Conservation (phyloP, 1,284 basidiomycete genomes). For the Lentinula novae-zelandiae region DNA sequence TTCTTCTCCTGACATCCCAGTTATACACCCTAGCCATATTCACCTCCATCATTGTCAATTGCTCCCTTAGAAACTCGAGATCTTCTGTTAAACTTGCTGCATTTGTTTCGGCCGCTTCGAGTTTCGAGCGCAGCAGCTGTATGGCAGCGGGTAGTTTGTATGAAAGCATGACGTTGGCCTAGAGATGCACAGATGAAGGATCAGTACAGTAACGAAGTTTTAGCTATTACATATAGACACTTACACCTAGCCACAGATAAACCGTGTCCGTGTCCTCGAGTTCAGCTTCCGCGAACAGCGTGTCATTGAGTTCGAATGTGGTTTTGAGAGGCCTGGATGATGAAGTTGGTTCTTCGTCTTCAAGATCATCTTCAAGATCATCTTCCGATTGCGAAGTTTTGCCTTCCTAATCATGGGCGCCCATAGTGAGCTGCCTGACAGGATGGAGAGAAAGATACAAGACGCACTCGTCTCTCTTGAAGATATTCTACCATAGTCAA, state of each 20-base stretch:
- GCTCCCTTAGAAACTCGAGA: slow-evolving; percentile 91
- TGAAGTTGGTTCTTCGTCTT: slow-evolving; percentile 33
- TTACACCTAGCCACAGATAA: slow-evolving; percentile 94
- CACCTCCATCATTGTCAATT: slow-evolving; percentile 97
- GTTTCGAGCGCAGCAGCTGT: slow-evolving; percentile 74
- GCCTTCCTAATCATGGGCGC: slow-evolving; percentile 45
- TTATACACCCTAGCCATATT: slow-evolving; percentile 97
- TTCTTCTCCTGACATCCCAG: slow-evolving; percentile 86
- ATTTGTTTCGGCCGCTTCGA: slow-evolving; percentile 69
- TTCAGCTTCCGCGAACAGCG: slow-evolving; percentile 88
- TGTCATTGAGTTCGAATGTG: slow-evolving; percentile 96
- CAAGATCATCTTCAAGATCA: slow-evolving; percentile 44
- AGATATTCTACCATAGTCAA: slow-evolving; percentile 87
- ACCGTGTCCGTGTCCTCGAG: slow-evolving; percentile 87
- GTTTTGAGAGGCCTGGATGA: slow-evolving; percentile 64
- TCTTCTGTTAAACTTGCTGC: slow-evolving; percentile 80
- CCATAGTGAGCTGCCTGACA: background rate
- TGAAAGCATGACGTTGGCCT: slow-evolving; percentile 98
- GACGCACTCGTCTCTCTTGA: slow-evolving; percentile 63
- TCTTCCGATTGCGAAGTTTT: slow-evolving; percentile 41
- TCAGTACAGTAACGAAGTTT: background rate
- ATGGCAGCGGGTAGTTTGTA: slow-evolving; percentile 87
- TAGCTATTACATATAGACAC: slow-evolving; percentile 28
- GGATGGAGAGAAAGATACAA: background rate
- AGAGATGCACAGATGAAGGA: background rate